Percentiles rank a stretch among this genome's conserved stretches.
These are phyloP conservation scores for Fusarium fracticaudum DNA, from an alignment of 2,329 filamentous ascomycete genomes.

Conservation along the genomic window DNA sequence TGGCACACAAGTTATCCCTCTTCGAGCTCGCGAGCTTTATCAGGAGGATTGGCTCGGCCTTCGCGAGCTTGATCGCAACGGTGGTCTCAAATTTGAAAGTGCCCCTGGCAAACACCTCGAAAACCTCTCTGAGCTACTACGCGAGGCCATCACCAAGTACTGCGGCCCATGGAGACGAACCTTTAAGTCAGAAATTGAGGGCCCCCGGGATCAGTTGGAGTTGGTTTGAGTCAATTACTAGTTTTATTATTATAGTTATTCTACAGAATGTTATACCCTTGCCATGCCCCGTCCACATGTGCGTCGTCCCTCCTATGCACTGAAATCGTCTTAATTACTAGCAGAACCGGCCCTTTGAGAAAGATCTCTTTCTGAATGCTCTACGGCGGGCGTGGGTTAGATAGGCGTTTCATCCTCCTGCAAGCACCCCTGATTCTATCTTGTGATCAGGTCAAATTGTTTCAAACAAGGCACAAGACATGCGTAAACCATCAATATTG, in stretches of 20 bases:
- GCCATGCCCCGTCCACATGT: background rate
- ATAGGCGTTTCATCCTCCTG: background rate
- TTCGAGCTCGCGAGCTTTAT: conserved; percentile 79
- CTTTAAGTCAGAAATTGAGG: conserved; percentile 42
- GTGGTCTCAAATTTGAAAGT: conserved; percentile 78
- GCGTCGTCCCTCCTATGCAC: background rate
- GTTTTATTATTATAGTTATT: background rate
- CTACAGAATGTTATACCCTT: background rate
- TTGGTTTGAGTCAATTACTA: background rate
- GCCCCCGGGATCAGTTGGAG: conserved; percentile 1
- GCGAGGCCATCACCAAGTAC: conserved; percentile 71
- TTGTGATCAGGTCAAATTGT: background rate
- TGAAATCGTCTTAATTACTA: background rate
- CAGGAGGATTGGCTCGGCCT: conserved; percentile 94
- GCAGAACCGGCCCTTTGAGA: background rate
- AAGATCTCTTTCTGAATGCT: too few species aligned
- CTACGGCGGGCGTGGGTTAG: background rate
- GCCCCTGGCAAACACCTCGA: conserved; percentile 86
- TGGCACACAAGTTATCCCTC: conserved; percentile 69
- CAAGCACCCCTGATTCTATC: background rate
- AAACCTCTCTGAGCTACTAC: conserved; percentile 72
- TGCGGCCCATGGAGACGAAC: conserved; percentile 64
- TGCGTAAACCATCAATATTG: conserved; percentile 35
- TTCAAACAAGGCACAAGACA: background rate
- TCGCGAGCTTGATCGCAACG: conserved; percentile 79